Base-by-base conservation (phyloP, 768 basidiomycete genomes). In the Lentinula boryana region DNA sequence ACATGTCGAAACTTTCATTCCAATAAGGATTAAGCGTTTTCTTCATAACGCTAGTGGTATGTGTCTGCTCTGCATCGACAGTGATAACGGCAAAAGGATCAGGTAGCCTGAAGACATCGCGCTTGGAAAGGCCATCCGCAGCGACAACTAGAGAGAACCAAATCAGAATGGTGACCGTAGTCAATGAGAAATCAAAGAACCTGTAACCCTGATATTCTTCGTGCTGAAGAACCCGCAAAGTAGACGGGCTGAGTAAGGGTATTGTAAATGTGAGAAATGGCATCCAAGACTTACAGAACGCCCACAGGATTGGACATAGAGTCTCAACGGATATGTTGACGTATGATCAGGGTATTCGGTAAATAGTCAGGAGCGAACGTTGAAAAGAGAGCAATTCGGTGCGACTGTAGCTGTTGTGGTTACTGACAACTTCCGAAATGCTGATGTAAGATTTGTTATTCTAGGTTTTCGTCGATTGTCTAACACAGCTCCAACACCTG, bases 1-100 rank as follows among this genome's bases (percentile, higher is more conserved):
- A 96, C 95, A 99, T 89, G 70, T 98, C 96, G 73, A 99, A 98
- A 70, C 90, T 91, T 77, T 98, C 96, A 70, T 93, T 96, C 95
- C 95, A 97, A 74, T 96, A 95, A 0, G 95, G 91, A 74, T 94
- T 95, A 51, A 95, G 74, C 0, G 93, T 93, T 77, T 93, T 95
- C 80, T 94, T 98, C 69, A 98, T 97, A 35, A 96, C 96, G 60
- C 91, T 93, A 15, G 95, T 98, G 1, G 96, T 96, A 66, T 93
- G 90, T 0, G 95, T 98, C 74, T 98, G 95, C 72, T 97, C 95
- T 3, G 94, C 93, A 66, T 99, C 97, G 46, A 98, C 95, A 21
- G 96, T 98, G 72, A 99, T 90, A 68, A 99, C 95, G 5, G 97
- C 96, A 71, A 98, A 98, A 4, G 97, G 96, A 74, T 98, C 95